phyloP scores from a whole-genome alignment of 2,329 filamentous ascomycete genomes.

The Paraconiothyrium brasiliense region DNA sequence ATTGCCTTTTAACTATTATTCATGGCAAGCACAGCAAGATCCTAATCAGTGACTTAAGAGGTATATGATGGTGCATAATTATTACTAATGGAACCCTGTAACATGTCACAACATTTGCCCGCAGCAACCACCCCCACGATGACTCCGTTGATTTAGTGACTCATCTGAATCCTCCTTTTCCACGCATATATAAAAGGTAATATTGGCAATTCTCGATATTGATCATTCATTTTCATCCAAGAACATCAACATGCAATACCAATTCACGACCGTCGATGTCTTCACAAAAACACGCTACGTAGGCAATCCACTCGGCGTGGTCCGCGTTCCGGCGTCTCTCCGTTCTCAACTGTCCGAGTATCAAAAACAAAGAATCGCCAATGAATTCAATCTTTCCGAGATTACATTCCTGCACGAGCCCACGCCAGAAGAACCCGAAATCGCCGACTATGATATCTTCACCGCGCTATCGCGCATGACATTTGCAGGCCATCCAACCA shows the following conservation, averaged over 20 bases:
- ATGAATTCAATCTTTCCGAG: slow-evolving; percentile 66
- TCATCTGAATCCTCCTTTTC: not conserved
- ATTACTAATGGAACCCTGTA: slow-evolving; percentile 1
- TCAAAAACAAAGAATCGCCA: slow-evolving; percentile 62
- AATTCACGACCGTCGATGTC: slow-evolving; percentile 54
- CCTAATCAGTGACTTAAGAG: too few species aligned
- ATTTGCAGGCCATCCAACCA: slow-evolving; percentile 66
- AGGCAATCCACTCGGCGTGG: slow-evolving; percentile 64
- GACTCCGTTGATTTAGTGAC: not conserved
- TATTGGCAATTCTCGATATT: not conserved
- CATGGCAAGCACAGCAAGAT: too few species aligned
- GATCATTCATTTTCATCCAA: not conserved
- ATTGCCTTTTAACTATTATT: too few species aligned
- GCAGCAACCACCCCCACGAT: not conserved
- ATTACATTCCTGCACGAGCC: slow-evolving; percentile 61
- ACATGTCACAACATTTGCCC: not conserved
- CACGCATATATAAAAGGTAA: not conserved
- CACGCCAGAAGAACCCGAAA: slow-evolving; percentile 17
- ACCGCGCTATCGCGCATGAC: slow-evolving; percentile 59
- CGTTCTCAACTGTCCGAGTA: slow-evolving; percentile 49
- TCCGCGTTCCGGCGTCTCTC: slow-evolving; percentile 56
- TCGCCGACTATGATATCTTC: slow-evolving; percentile 61
- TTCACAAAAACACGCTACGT: slow-evolving; percentile 57
- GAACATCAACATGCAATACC: slow-evolving; percentile 29
- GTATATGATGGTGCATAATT: not conserved